Evolutionary conservation across 2,329 filamentous ascomycete species (phyloP).

Genomic region (Fusarium gaditjirri): DNA sequence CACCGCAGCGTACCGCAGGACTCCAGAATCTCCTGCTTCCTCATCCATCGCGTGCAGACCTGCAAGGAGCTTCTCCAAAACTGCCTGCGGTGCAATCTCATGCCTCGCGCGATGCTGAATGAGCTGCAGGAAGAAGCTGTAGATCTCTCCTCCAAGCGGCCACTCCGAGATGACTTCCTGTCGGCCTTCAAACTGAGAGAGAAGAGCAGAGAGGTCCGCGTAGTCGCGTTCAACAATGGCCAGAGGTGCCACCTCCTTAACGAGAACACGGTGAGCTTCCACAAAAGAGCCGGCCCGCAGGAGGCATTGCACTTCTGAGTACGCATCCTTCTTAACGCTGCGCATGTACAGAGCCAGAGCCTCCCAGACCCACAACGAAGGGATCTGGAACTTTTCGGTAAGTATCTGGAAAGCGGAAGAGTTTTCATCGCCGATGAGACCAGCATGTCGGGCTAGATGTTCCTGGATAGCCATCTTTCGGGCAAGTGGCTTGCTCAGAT

Average conservation of each 20-base stretch:
- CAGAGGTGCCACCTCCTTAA: conserved; percentile 81
- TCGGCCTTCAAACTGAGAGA: conserved; percentile 76
- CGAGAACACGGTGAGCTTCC: conserved; percentile 87
- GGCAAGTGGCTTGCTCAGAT: conserved; percentile 71
- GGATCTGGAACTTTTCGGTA: conserved; percentile 74
- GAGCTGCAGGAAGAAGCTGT: conserved; percentile 69
- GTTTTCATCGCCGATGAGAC: conserved; percentile 69
- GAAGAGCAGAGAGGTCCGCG: conserved; percentile 71
- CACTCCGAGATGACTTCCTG: conserved; percentile 75
- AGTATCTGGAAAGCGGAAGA: conserved; percentile 68
- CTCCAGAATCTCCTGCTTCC: conserved; percentile 55
- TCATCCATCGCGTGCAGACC: conserved; percentile 67
- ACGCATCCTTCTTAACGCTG: conserved; percentile 74
- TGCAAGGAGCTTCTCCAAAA: conserved; percentile 67
- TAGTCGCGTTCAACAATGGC: conserved; percentile 87
- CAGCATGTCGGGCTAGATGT: conserved; percentile 78
- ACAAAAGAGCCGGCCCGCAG: conserved; percentile 79
- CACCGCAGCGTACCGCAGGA: conserved; percentile 73
- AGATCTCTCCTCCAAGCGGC: conserved; percentile 83
- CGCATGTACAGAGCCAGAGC: conserved; percentile 87
- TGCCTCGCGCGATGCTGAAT: conserved; percentile 56
- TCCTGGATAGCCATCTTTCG: conserved; percentile 77
- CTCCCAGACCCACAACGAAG: conserved; percentile 83
- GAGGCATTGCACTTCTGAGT: conserved; percentile 80
- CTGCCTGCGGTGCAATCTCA: conserved; percentile 54